These are phyloP conservation scores for Blastocystis sp. DNA, from an alignment of 352 stramenopile species.

Conservation along the genomic window DNA sequence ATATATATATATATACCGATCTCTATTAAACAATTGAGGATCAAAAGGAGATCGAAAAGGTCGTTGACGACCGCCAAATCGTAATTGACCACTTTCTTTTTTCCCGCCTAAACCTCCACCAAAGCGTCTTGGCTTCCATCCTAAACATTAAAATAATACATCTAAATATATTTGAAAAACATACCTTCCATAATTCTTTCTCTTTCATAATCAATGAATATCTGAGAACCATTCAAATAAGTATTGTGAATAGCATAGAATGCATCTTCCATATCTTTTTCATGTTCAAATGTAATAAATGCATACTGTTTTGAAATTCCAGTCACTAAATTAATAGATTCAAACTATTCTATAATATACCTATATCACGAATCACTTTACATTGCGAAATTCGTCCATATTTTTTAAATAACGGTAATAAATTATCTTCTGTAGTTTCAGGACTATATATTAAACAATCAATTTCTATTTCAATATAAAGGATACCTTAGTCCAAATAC, in stretches of 20 bases:
- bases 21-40: too few species aligned
- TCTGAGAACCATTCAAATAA: conserved; percentile 10
- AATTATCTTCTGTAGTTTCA: conserved; percentile 15
- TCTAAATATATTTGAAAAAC: too few species aligned
- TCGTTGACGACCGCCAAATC: conserved; percentile 31
- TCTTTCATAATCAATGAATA: conserved; percentile 28
- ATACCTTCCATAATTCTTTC: conserved; percentile 25
- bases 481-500: conserved; percentile 6
- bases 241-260: conserved; percentile 14
- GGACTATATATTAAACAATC: conserved; percentile 1
- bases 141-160: too few species aligned
- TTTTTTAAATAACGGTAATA: conserved; percentile 1
- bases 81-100: conserved; percentile 34
- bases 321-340: conserved; percentile 8
- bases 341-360: neutral
- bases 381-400: conserved; percentile 10
- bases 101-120: conserved; percentile 31
- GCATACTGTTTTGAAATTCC: conserved; percentile 12
- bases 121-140: conserved; percentile 25
- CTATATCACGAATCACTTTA: conserved; percentile 14
- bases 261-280: conserved; percentile 21
- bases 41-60: conserved; percentile 24
- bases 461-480: neutral
- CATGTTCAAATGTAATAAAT: conserved; percentile 24
- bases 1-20: too few species aligned